Evolutionary conservation across 805 yeast species (phyloP), one percentile per base, ranked within the genome.

Genomic region (Saturnispora halmiae): DNA sequence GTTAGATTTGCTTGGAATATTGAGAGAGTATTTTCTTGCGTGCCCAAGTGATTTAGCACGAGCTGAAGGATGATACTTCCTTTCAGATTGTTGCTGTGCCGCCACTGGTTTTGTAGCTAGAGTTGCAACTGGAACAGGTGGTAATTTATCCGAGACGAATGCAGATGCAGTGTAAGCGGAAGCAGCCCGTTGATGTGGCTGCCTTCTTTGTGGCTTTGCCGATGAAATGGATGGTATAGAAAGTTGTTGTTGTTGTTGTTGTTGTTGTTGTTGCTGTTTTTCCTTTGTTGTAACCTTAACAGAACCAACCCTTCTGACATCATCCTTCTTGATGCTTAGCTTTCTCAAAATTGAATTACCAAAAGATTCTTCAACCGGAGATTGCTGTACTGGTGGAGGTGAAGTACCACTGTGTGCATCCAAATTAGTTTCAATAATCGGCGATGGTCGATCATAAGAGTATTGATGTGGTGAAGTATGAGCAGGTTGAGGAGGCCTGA

Each of bases 41-140:
- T 84, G 90, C n/a, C 88, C 87, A 36, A 84, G 77, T 16, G 94
- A 82, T 55, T 82, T 85, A 3, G 94, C 94, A 52, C 95, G 73
- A 1, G 94, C 94, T 11, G 86, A 76, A 28, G 95, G 94, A 58
- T 84, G 95, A 46, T 66, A 63, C 46, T 46, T 41, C 13, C 44
- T 47, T 13, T 26, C 31, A 16, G 18, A 33, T 20, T 19, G 31
- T 4, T 9, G 25, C 21, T 3, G 14, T 33, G 21, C 43, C 50
- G 34, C 42, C 46, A 18, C 36, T 35, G 31, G 29, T 31, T 9
- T 14, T 15, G 33, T n/a, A 15, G 33, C n/a, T n/a, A n/a, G n/a
- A n/a, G n/a, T n/a, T n/a, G 32, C 32, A 29, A 6, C 14, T 15
- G 38, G 36, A 38, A 18, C 33, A 33, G 39, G 40, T 25, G 44